phyloP scores from a whole-genome alignment of 2,329 filamentous ascomycete genomes.

The Aspergillus sp. region DNA sequence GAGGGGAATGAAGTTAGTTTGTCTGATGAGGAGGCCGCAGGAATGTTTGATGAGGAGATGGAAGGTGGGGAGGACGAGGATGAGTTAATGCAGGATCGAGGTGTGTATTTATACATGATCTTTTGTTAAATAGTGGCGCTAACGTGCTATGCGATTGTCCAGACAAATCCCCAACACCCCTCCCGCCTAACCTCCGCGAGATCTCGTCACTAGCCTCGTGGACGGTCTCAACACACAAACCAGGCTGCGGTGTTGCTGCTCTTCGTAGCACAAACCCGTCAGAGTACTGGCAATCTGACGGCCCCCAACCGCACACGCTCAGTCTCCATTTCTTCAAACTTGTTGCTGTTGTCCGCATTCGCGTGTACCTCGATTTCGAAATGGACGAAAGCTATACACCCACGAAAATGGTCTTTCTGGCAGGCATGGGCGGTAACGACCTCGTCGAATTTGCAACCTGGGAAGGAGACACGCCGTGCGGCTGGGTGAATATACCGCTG shows the following conservation, averaged over 20 bases:
- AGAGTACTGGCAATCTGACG: constrained; percentile 61
- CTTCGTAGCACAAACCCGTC: constrained; percentile 51
- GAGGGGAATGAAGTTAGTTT: constrained; percentile 14
- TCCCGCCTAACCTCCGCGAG: constrained; percentile 48
- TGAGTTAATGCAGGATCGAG: constrained; percentile 30
- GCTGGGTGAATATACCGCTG: constrained; percentile 83
- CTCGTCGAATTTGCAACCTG: constrained; percentile 81
- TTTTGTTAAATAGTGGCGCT: neutral
- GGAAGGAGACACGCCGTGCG: constrained; percentile 68
- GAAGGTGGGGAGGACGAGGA: constrained; percentile 24
- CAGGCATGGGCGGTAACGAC: constrained; percentile 86
- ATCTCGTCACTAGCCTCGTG: constrained; percentile 61
- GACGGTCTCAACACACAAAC: constrained; percentile 58
- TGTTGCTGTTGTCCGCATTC: constrained; percentile 44
- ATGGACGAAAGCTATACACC: constrained; percentile 96
- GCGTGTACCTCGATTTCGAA: constrained; percentile 71
- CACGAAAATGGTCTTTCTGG: constrained; percentile 81
- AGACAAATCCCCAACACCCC: constrained; percentile 32
- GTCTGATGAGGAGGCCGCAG: constrained; percentile 16
- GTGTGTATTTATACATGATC: constrained; percentile 1
- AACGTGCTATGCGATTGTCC: neutral
- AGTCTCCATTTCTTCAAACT: constrained; percentile 58
- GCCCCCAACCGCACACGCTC: constrained; percentile 57
- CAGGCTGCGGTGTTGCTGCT: constrained; percentile 55
- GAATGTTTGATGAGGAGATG: constrained; percentile 11